Evolutionary conservation across 306 rosid species (phyloP), one percentile per base, ranked within the genome.

Genomic region (Quercus glauca): DNA sequence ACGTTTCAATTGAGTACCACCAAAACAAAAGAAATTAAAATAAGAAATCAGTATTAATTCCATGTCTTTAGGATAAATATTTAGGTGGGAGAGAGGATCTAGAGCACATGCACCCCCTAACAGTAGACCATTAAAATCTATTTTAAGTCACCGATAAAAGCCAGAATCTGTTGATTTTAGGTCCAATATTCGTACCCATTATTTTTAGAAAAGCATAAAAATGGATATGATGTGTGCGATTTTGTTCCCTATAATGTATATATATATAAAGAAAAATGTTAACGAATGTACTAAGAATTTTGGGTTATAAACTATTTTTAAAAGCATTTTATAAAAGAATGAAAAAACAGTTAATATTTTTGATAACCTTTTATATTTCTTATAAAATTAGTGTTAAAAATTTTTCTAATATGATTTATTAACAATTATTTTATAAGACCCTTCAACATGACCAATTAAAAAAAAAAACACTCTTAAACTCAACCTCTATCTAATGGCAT

Each of bases 141-240:
- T 23, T 41, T 57, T 41, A 52, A 75, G 13, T 74, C 69, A 25
- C 56, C 28, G 58, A 49, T 61, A 59, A 17, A 28, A 71, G 59
- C 64, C 26, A 53, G 70, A 52, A 58, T 69, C 19, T 51, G 78
- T 79, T 75, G 83, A 65, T 55, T 10, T 79, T 52, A 67, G 72
- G 70, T 75, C 75, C 45, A 55, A 83, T 79, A 71, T 83, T 79
- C 58, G 74, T 21, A 49, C 23, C 71, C 74, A 61, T 43, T 41
- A 61, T 28, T 60, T 83, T 70, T 33, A 74, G 83, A 79, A 83
- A 79, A 63, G 75, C 55, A 69, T 70, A 37, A 28, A 8, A 15
- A 31, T 19, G 25, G 35, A 37, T 49, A 12, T 49, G 53, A 49
- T 49, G 17, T 49, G 18, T 78, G 69, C 45, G 35, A 18, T 35